Percentiles rank a stretch among this genome's conserved stretches.
These are phyloP conservation scores for Cicer yamashitae DNA, from an alignment of 306 rosid species.

Conservation along the genomic window DNA sequence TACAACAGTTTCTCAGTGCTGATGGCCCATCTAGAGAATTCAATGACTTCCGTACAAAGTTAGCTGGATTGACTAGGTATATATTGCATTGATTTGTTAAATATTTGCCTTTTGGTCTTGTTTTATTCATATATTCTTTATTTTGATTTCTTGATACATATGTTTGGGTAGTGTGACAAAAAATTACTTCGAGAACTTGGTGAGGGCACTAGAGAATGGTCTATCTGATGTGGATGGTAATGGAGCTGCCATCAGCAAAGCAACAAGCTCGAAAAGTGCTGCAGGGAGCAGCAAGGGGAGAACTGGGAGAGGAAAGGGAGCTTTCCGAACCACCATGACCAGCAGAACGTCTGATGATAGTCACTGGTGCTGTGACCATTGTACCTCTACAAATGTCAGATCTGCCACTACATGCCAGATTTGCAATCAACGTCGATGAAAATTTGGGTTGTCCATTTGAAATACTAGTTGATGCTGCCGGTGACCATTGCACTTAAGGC, in stretches of 20 bases:
- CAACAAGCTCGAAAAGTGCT: constrained; percentile 53
- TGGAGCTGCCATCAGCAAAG: constrained; percentile 56
- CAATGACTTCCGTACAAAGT: constrained; percentile 83
- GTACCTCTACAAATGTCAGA: constrained; percentile 49
- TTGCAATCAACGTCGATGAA: constrained; percentile 55
- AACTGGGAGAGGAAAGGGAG: constrained; percentile 55
- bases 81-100: background rate
- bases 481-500: constrained; percentile 22
- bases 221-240: constrained; percentile 59
- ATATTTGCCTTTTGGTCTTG: background rate
- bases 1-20: constrained; percentile 61
- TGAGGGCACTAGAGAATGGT: constrained; percentile 67
- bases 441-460: constrained; percentile 2
- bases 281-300: constrained; percentile 57
- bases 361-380: constrained; percentile 54
- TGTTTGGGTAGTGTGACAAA: constrained; percentile 54
- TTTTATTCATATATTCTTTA: constrained; percentile 13
- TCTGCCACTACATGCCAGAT: constrained; percentile 51
- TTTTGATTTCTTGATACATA: constrained; percentile 23
- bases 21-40: constrained; percentile 68
- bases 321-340: constrained; percentile 42
- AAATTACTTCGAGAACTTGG: constrained; percentile 64
- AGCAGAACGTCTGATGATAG: constrained; percentile 45
- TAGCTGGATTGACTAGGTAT: constrained; percentile 77
- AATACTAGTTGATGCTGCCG: constrained; percentile 4